Percentiles rank a stretch among this genome's conserved stretches.
Evolutionary conservation across 768 basidiomycete species (phyloP).

Genomic region (Boletellus emodensis): DNA sequence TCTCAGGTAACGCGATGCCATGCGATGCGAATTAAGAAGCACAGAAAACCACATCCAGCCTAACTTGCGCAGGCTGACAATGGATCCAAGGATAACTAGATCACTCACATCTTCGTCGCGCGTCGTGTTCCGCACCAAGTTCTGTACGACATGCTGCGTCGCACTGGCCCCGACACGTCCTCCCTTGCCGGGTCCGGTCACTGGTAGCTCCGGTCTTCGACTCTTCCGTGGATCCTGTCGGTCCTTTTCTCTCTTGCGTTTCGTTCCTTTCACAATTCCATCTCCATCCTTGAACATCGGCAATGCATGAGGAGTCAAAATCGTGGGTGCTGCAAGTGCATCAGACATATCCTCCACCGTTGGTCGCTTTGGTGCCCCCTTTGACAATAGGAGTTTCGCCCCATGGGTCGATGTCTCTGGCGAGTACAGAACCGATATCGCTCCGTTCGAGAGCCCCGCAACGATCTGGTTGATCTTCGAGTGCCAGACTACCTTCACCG

Average conservation of each 20-base stretch:
- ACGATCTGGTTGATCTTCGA: conserved; percentile 96
- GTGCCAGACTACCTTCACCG: conserved; percentile 93
- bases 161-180: conserved; percentile 96
- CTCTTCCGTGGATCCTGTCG: conserved; percentile 88
- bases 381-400: conserved; percentile 82
- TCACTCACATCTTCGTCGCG: conserved; percentile 91
- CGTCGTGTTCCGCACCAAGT: conserved; percentile 85
- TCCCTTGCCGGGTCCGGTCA: conserved; percentile 89
- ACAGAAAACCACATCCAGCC: conserved; percentile 1
- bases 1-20: conserved; percentile 15
- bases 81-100: conserved; percentile 16
- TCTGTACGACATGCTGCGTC: conserved; percentile 95
- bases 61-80: neutral
- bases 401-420: conserved; percentile 87
- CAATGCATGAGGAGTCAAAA: conserved; percentile 87
- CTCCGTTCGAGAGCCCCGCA: conserved; percentile 81
- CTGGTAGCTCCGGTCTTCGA: conserved; percentile 85
- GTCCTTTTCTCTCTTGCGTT: conserved; percentile 89
- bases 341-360: conserved; percentile 88
- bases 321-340: conserved; percentile 78
- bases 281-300: conserved; percentile 88
- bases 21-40: conserved; percentile 7
- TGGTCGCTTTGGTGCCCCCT: conserved; percentile 78
- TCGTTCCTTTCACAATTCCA: conserved; percentile 64
- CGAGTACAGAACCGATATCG: conserved; percentile 89